Evolutionary conservation across 208 protist genomes (phyloP).

Genomic region (Trichomonas vaginalis): DNA sequence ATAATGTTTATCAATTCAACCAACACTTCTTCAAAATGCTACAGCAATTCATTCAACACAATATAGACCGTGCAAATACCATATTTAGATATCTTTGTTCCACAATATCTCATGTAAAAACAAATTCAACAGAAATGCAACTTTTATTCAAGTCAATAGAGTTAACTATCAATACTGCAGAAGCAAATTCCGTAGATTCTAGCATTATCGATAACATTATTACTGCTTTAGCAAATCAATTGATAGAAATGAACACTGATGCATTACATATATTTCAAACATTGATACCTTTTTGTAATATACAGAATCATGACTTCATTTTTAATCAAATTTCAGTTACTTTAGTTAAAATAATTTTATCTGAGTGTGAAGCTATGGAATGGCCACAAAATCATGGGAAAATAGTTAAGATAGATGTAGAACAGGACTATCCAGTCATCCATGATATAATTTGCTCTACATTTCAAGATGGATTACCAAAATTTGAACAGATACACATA

Average conservation of each 20-base stretch:
- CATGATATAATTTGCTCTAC: neutral
- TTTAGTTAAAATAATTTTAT: neutral
- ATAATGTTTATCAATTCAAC: neutral
- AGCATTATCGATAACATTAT: neutral
- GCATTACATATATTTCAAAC: neutral
- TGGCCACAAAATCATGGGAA: neutral
- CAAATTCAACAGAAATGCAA: neutral
- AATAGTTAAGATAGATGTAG: neutral
- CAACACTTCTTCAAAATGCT: neutral
- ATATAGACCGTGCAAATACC: neutral
- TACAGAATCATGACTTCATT: neutral
- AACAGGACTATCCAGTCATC: neutral
- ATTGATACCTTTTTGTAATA: neutral
- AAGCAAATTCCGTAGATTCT: neutral
- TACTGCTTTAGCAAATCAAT: neutral
- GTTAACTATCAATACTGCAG: neutral
- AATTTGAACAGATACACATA: neutral
- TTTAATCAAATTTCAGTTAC: neutral
- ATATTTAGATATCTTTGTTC: neutral
- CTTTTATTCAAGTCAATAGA: neutral
- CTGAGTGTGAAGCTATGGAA: neutral
- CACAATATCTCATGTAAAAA: neutral
- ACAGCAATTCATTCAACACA: neutral
- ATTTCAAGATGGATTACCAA: neutral
- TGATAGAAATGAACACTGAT: neutral